A percentile compares a stretch with the other conserved stretches of the same genome.
phyloP scores from a whole-genome alignment of 192 early-diverging fungal genomes.

The Coemansia javaensis region DNA sequence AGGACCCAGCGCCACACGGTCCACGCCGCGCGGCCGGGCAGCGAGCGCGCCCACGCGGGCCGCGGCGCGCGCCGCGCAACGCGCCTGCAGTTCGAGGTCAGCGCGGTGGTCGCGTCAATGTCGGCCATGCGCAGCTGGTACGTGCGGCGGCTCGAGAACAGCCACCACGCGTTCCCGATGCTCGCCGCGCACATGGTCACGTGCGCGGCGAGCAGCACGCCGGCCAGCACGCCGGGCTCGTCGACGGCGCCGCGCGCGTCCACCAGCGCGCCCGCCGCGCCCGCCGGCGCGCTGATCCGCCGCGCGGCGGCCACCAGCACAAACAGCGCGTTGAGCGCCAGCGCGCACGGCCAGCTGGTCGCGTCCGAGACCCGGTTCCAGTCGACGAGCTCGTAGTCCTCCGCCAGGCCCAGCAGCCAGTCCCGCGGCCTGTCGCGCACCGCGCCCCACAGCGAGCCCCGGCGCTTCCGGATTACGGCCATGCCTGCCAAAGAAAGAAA shows the following conservation, averaged over 20 bases:
- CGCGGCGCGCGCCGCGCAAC: conserved; percentile 28
- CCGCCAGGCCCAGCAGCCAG: conserved; percentile 36
- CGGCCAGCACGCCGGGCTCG: conserved; percentile 4
- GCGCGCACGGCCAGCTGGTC: conserved; percentile 47
- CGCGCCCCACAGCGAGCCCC: conserved; percentile 28
- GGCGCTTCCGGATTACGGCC: conserved; percentile 27
- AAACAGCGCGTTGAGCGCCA: conserved; percentile 34
- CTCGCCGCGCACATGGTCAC: conserved; percentile 23
- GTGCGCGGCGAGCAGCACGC: conserved; percentile 21
- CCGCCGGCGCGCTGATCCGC: conserved; percentile 9
- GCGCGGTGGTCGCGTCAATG: not conserved
- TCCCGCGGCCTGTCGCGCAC: conserved; percentile 40
- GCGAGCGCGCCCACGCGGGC: conserved; percentile 33
- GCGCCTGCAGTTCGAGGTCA: conserved; percentile 27
- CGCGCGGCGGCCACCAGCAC: conserved; percentile 23
- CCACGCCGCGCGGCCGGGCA: conserved; percentile 26
- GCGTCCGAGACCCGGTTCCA: conserved; percentile 44
- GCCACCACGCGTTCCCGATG: conserved; percentile 30
- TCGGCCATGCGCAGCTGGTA: conserved; percentile 45
- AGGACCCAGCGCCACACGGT: conserved; percentile 28
- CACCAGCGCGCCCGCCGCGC: conserved; percentile 16
- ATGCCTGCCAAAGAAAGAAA: not conserved
- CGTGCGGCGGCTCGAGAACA: conserved; percentile 23
- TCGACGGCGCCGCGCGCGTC: not conserved
- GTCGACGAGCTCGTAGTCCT: conserved; percentile 50